Base-by-base conservation (phyloP, 768 basidiomycete species). In the Russula virescens region DNA sequence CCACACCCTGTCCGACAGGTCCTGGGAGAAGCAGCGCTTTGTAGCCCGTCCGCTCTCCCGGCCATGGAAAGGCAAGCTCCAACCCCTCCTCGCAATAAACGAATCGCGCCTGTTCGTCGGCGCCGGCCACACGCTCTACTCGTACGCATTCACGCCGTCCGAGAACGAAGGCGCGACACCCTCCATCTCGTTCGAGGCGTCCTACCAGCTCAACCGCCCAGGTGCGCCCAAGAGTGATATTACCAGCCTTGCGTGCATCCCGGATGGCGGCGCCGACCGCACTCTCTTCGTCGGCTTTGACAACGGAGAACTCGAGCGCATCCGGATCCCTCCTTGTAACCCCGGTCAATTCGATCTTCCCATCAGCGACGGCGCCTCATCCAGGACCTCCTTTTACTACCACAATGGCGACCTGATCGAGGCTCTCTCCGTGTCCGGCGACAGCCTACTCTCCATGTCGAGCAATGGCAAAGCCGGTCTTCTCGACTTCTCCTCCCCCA, bases 261-360 rank as follows among this genome's bases (percentile, higher is more conserved):
- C 76, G 8, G 83, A 83, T 63, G 74, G 73, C 9, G 77, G 75
- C 9, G 66, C 71, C 46, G 78, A 83, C 63, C 71, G 73, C 31
- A 79, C 76, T 0, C 70, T 85, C n/a, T 77, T 78, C 66, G 73
- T 86, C 16, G 86, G 81, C 2, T 87, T 83, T 63, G 81, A 79
- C 42, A 80, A 86, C 67, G 85, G 87, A n/a, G 73, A 74, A 23
- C 71, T 83, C 7, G 82, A 86, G 66, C 79, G 75, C 55, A 69
- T 87, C 60, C 46, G 60, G 54, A 68, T 79, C 66, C 70, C 77
- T 56, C 60, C 64, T 45, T 61, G 55, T 65, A 68, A 69, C 31
- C 31, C 55, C 45, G 65, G 65, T 38, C 47, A 63, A 18, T 23
- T 28, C 5, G 53, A 62, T 6, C 49, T 70, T 21, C 62, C 64